Evolutionary conservation across 371 early-diverging fungal species (phyloP).

Genomic region (Haplosporangium sp.): DNA sequence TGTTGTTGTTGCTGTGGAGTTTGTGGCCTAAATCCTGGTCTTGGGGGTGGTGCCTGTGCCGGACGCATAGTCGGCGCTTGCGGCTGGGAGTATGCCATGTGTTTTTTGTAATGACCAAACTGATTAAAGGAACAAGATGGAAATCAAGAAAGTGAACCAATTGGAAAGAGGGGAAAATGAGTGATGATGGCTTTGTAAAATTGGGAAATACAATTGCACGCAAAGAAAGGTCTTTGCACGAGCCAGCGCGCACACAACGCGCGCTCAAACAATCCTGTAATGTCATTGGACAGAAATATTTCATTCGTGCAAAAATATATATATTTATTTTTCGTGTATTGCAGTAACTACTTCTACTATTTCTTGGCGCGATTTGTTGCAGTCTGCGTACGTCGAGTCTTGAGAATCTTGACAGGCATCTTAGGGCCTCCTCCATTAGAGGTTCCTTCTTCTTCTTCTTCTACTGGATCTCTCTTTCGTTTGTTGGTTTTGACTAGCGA

Average conservation of each 20-base stretch:
- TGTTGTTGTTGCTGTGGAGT: constrained; percentile 28
- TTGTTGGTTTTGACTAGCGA: background rate
- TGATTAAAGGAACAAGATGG: too few species aligned
- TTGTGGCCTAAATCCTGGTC: constrained; percentile 47
- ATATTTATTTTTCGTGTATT: too few species aligned
- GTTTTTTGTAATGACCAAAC: background rate
- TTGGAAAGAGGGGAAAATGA: background rate
- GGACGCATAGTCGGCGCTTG: constrained; percentile 42
- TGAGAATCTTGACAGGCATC: background rate
- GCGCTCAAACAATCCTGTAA: background rate
- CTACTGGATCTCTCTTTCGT: background rate
- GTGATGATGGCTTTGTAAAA: background rate
- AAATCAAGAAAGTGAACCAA: background rate
- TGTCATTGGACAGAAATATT: too few species aligned
- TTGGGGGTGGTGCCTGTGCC: constrained; percentile 43
- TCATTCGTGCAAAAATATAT: too few species aligned
- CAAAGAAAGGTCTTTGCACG: background rate
- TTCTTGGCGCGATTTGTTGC: background rate
- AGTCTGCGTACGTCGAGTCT: background rate
- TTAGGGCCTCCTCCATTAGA: background rate
- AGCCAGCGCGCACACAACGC: constrained; percentile 5
- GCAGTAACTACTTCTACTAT: too few species aligned
- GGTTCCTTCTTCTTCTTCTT: background rate
- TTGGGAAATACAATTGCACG: background rate
- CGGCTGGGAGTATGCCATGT: constrained; percentile 45